Base-by-base conservation (phyloP, 2,329 filamentous ascomycete species). In the Pseudogymnoascus sp. region DNA sequence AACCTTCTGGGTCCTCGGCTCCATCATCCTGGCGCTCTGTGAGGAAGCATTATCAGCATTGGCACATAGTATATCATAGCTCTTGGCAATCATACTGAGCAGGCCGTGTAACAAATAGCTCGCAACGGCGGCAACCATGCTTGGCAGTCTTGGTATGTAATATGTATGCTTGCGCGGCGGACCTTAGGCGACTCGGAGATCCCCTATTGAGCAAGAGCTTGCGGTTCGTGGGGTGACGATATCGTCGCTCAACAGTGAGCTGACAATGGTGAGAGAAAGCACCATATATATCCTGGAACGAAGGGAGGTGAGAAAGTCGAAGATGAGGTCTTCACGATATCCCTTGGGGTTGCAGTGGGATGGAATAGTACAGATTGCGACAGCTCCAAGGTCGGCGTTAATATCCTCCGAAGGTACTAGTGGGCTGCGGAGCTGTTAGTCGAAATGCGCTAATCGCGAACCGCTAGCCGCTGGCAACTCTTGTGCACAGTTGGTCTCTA, bases 211-310 rank as follows among this genome's bases (percentile, higher is more conserved):
- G 48, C 48, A 55, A 55, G 48, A 55, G 31, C 48, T 55, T 55
- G 48, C 48, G 29, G 48, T 33, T 55, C 48, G 59, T 42, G 59
- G 31, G 44, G 35, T 41, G 59, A 44, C 58, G 58, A 55, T 42
- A 27, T 63, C 60, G 66, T 68, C 60, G 71, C 71, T 71, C 71
- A 68, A 65, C 63, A 63, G 68, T 66, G 70, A 73, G 71, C 71
- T 69, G 65, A 63, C 64, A 59, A 55, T 48, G 12, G 36, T 58
- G 39, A 51, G 63, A 62, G 64, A 61, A 65, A 69, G 66, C 64
- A 72, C 68, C 71, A 73, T 73, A 70, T 72, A 72, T 68, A 61
- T 64, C 63, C 62, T 44, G 62, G 55, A 36, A 63, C 38, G 39
- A 63, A 58, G 31, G 61, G 41, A 41, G 33, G 25, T 42, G 27